These are phyloP conservation scores for Pistacia atlantica DNA, from an alignment of 345 rosid species.

Conservation along the genomic window DNA sequence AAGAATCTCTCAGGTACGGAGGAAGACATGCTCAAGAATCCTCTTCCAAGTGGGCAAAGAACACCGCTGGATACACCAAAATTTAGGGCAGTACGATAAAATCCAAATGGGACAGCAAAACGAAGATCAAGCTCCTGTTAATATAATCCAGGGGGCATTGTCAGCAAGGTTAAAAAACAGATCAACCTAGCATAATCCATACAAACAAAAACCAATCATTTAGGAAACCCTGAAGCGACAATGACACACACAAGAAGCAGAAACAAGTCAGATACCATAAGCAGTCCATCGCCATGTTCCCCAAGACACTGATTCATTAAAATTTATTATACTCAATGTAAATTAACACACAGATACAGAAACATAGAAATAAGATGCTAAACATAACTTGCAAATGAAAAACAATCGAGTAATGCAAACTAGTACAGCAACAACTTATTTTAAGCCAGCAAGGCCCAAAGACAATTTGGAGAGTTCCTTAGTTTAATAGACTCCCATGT, in stretches of 20 bases:
- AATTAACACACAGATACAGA: too few relatives aligned
- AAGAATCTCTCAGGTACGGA: conserved; percentile 89
- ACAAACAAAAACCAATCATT: background rate
- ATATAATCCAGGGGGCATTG: conserved; percentile 8
- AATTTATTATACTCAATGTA: too few relatives aligned
- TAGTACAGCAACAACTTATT: too few relatives aligned
- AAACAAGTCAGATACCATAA: background rate
- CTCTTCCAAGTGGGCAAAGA: conserved; percentile 75
- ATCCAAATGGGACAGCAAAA: conserved; percentile 79
- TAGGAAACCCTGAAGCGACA: conserved; percentile 2
- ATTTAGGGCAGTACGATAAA: conserved; percentile 71
- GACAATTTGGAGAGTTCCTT: too few relatives aligned
- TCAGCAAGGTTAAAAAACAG: conserved; percentile 12
- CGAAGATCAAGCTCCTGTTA: conserved; percentile 87
- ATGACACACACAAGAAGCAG: background rate
- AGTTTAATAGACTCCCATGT: too few relatives aligned
- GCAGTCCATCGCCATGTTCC: background rate
- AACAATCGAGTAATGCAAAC: too few relatives aligned
- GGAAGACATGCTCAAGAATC: conserved; percentile 51
- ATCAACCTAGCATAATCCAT: background rate
- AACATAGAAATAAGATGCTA: too few relatives aligned
- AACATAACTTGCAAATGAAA: too few relatives aligned
- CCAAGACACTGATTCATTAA: too few relatives aligned
- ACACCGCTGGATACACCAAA: conserved; percentile 79
- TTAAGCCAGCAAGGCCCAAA: too few relatives aligned